Conservation (phyloP, 108 stramenopile genomes). For the Fistulifera pelliculosa region DNA sequence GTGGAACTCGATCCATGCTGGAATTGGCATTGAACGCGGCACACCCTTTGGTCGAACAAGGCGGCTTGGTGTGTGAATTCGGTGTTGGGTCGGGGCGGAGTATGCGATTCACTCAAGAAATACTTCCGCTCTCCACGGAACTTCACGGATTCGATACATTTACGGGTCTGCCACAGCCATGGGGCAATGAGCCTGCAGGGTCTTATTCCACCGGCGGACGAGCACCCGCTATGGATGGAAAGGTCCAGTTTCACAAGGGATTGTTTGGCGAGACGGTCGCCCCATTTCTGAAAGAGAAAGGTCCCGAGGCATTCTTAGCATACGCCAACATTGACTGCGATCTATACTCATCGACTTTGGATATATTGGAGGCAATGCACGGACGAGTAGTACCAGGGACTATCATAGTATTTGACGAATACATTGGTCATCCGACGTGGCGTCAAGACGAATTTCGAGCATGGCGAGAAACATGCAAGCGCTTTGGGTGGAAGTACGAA, state of each 20-base stretch:
- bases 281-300: constrained; percentile 34
- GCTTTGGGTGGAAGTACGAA: constrained; percentile 84
- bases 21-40: constrained; percentile 74
- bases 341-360: constrained; percentile 66
- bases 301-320: constrained; percentile 49
- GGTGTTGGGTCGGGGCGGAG: constrained; percentile 73
- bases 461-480: constrained; percentile 78
- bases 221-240: constrained; percentile 51
- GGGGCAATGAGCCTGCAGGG: constrained; percentile 73
- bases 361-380: constrained; percentile 75
- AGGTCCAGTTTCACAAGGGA: constrained; percentile 70
- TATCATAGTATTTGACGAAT: constrained; percentile 78
- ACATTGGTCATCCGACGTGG: constrained; percentile 78
- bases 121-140: constrained; percentile 53
- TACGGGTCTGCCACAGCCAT: constrained; percentile 77
- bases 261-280: constrained; percentile 74
- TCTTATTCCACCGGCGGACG: constrained; percentile 72
- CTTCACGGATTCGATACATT: constrained; percentile 89
- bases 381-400: constrained; percentile 66
- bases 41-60: constrained; percentile 51
- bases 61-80: constrained; percentile 79
- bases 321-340: constrained; percentile 87
- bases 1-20: constrained; percentile 74
- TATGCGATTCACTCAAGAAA: constrained; percentile 74
- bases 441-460: constrained; percentile 80